Percentiles rank a stretch among this genome's conserved stretches.
Conservation (phyloP, 768 basidiomycete species). For the Calocera viscosa region DNA sequence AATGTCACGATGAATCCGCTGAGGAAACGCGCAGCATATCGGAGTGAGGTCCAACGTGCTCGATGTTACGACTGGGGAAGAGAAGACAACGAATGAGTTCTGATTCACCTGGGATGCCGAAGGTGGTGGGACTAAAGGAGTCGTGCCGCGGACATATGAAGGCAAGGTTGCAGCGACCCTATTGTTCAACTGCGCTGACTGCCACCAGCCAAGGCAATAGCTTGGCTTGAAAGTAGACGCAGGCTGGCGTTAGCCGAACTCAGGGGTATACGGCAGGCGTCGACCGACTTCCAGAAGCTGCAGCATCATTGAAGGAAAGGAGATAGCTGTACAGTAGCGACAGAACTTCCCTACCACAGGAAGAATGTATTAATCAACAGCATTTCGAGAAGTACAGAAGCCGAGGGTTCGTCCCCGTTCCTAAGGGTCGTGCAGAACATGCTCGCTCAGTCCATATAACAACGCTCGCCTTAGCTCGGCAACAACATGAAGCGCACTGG, state of each 20-base stretch:
- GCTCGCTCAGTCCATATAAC: neutral
- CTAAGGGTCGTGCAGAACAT: neutral
- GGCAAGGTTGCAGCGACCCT: conserved; percentile 34
- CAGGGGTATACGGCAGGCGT: conserved; percentile 25
- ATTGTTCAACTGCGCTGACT: too few relatives aligned
- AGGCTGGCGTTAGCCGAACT: conserved; percentile 59
- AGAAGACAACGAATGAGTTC: conserved; percentile 63
- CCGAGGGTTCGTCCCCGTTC: too few relatives aligned
- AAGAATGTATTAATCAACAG: too few relatives aligned
- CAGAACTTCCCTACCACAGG: too few relatives aligned
- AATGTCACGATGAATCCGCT: too few relatives aligned
- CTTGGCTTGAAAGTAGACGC: conserved; percentile 67
- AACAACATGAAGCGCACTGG: neutral
- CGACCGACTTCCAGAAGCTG: neutral
- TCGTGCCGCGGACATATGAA: conserved; percentile 60
- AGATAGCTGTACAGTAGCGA: too few relatives aligned
- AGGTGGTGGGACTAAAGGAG: conserved; percentile 30
- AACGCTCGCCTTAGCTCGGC: neutral
- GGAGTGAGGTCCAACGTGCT: conserved; percentile 61
- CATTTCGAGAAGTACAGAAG: too few relatives aligned
- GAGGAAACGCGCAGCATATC: too few relatives aligned
- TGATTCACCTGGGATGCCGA: conserved; percentile 50
- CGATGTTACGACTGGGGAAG: conserved; percentile 49
- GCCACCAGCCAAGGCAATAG: conserved; percentile 77
- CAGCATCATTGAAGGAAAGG: neutral